Conservation (phyloP, 805 yeast species). For the Ogataea degrootiae region DNA sequence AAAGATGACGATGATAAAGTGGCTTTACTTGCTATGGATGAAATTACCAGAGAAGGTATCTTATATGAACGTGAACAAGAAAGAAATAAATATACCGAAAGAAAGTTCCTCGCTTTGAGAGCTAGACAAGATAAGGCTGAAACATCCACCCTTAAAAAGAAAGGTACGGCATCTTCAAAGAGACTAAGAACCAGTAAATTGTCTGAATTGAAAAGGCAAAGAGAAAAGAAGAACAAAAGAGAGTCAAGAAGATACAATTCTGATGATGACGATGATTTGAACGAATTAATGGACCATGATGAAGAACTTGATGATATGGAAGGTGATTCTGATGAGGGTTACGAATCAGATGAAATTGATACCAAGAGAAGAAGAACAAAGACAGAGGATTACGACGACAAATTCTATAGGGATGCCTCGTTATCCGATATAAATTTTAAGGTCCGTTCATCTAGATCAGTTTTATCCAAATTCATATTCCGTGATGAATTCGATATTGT, state of each 20-base stretch:
- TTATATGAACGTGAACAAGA: slow-evolving; percentile 91
- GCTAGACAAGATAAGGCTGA: slow-evolving; percentile 51
- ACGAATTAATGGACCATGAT: slow-evolving; percentile 27
- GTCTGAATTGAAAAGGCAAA: slow-evolving; percentile 33
- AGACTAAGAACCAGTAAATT: slow-evolving; percentile 30
- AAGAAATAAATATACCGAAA: slow-evolving; percentile 82
- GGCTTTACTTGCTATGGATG: slow-evolving; percentile 68
- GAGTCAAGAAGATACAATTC: slow-evolving; percentile 23
- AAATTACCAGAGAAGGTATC: slow-evolving; percentile 86
- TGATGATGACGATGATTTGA: slow-evolving; percentile 42
- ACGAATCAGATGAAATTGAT: slow-evolving; percentile 21
- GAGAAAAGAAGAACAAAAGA: slow-evolving; percentile 32
- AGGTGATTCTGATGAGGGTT: slow-evolving; percentile 31
- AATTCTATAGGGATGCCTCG: slow-evolving; percentile 38
- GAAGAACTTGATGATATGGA: slow-evolving; percentile 40
- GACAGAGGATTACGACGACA: slow-evolving; percentile 34
- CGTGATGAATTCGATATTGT: slow-evolving; percentile 75
- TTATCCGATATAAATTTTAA: slow-evolving; percentile 60
- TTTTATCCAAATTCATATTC: slow-evolving; percentile 69
- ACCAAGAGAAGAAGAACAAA: slow-evolving; percentile 42
- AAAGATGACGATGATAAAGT: slow-evolving; percentile 76
- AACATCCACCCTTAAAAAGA: slow-evolving; percentile 28
- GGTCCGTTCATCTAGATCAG: slow-evolving; percentile 71
- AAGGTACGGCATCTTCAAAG: slow-evolving; percentile 18
- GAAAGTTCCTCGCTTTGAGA: slow-evolving; percentile 77